These are phyloP conservation scores for Boletus patriciae DNA, from an alignment of 768 basidiomycete species.

Conservation along the genomic window DNA sequence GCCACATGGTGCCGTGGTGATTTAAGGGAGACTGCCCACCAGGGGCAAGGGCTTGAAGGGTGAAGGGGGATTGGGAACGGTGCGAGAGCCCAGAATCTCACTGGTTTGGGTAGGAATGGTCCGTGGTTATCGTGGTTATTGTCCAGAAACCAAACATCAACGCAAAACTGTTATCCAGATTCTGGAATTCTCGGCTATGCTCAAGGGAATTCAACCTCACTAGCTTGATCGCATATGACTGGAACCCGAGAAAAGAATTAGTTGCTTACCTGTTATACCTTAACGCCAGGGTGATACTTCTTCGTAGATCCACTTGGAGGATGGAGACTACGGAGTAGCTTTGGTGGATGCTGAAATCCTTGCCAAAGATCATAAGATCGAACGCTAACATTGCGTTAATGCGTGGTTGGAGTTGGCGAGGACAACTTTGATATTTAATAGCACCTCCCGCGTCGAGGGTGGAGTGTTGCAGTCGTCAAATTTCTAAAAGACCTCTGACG, in stretches of 20 bases:
- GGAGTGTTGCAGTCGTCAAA: no score
- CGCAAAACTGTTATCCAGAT: not conserved
- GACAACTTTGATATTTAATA: no score
- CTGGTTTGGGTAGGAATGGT: not conserved
- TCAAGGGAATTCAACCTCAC: not conserved
- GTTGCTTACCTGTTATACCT: not conserved
- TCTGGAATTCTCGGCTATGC: not conserved
- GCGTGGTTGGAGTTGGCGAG: no score
- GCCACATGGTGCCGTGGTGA: conserved; percentile 16
- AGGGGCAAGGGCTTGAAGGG: not conserved
- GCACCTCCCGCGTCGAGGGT: no score
- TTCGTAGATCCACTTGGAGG: not conserved
- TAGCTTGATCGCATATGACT: not conserved
- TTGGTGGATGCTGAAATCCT: no score
- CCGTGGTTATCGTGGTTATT: not conserved
- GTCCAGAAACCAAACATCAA: not conserved
- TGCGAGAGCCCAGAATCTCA: not conserved
- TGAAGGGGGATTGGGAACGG: not conserved
- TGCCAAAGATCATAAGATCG: not conserved
- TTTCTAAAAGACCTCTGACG: no score
- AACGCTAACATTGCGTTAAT: no score
- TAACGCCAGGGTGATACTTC: not conserved
- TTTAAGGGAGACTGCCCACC: conserved; percentile 1
- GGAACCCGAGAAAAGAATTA: not conserved
- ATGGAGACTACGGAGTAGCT: not conserved